Percentiles rank a stretch among this genome's conserved stretches.
phyloP scores from a whole-genome alignment of 2,329 filamentous ascomycete species.

The Thelonectria blattea region DNA sequence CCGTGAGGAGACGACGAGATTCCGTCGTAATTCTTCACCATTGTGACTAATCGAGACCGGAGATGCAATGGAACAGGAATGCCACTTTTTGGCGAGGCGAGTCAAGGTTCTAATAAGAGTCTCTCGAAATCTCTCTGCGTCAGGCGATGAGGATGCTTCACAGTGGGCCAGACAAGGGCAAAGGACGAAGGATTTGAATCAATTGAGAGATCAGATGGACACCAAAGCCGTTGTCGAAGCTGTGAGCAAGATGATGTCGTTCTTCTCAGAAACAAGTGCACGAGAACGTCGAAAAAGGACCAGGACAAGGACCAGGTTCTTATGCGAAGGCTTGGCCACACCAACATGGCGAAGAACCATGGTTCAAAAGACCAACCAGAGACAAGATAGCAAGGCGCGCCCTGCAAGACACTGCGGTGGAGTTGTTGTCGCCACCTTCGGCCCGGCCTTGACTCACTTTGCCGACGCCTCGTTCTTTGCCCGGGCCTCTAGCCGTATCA shows the following conservation, averaged over 20 bases:
- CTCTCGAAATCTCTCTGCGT: too few relatives aligned
- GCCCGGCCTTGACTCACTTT: slow-evolving; percentile 22
- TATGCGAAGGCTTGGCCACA: slow-evolving; percentile 26
- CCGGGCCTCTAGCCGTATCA: slow-evolving; percentile 12
- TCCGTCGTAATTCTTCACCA: slow-evolving; percentile 14
- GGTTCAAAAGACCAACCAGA: slow-evolving; percentile 23
- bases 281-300: slow-evolving; percentile 7
- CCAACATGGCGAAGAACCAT: slow-evolving; percentile 9
- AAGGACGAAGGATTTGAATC: slow-evolving; percentile 4
- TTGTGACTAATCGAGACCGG: slow-evolving; percentile 13
- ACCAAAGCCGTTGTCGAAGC: not conserved
- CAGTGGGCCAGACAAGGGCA: slow-evolving; percentile 20
- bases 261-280: not conserved
- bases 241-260: not conserved
- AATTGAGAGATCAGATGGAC: slow-evolving; percentile 10
- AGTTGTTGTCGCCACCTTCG: slow-evolving; percentile 26
- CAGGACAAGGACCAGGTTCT: slow-evolving; percentile 19
- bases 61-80: slow-evolving; percentile 7
- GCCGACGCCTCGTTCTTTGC: slow-evolving; percentile 12
- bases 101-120: too few relatives aligned
- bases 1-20: slow-evolving; percentile 31
- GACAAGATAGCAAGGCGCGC: slow-evolving; percentile 5
- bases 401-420: slow-evolving; percentile 26
- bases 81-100: not conserved
- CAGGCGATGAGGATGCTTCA: slow-evolving; percentile 20